Evolutionary conservation across 1,284 basidiomycete species (phyloP), one percentile per base, ranked within the genome.

Genomic region (Schizophyllum amplum): DNA sequence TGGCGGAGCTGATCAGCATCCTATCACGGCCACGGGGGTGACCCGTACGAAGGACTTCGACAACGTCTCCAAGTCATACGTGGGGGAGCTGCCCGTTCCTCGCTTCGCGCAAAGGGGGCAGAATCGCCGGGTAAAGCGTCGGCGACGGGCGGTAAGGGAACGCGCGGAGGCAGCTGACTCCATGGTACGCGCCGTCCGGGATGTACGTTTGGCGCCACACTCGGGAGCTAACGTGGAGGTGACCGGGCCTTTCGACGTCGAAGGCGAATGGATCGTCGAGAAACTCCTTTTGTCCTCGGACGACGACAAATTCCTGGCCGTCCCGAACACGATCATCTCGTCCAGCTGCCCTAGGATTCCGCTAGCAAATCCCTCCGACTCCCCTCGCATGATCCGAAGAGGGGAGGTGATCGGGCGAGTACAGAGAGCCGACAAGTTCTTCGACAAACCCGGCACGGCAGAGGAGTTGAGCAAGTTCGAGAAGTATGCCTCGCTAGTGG

Each of bases 311-410:
- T 9, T 57, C 50, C 26, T 61, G 4, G 58, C 56, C 1, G 56
- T 56, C 1, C 59, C 62, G 3, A 53, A 27, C 7, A 62, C 62
- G 0, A 55, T 51, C 46, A 54, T 62, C n/a, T 24, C 21, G 2
- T 13, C 54, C 2, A 23, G 20, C 1, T 3, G 1, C 4, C 62
- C 62, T 1, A 46, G 15, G 22, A 23, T 63, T 0, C 60, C 60
- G 2, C 53, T 63, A 5, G 60, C 60, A 13, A 63, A 63, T 24
- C 55, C 62, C 13, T 51, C 53, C 6, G 27, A 56, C 2, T 25
- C 52, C 1, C 62, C 62, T 0, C 48, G 54, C 13, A 24, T 22
- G 22, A 58, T 58, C 26, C 13, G 47, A 7, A 26, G 21, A 11
- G 59, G 61, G 1, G 61, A 62, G 1, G 51, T 62, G 0, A 53